Evolutionary conservation across 495 filamentous ascomycete genomes (phyloP), one percentile per base, ranked within the genome.

Genomic region (Xylaria flabelliformis): DNA sequence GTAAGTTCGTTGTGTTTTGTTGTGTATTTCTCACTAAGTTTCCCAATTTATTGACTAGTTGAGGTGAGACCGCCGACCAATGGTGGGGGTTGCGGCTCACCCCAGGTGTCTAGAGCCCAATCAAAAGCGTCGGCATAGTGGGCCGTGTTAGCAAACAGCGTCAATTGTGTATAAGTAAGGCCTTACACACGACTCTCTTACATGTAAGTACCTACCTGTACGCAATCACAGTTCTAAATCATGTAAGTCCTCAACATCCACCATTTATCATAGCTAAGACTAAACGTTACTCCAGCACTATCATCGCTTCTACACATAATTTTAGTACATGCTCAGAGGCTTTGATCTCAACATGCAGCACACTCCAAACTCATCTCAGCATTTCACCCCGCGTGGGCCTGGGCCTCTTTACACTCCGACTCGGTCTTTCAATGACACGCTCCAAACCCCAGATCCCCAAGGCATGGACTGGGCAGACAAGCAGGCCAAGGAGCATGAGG

Each of bases 401-500:
- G 74, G 72, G 46, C 72, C 74, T 17, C 69, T 76, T 39, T 71
- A 73, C 53, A 75, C 75, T 3, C 74, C 77, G 13, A 75, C 73
- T 32, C 74, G 74, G 48, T 77, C 81, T 55, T 74, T 77, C 65
- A 68, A 73, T 50, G 67, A 56, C 42, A 39, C 64, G 69, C 0
- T 55, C 34, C 70, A 73, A 77, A 75, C 74, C 7, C 69, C 72
- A 26, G 74, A 76, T 59, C 70, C 74, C 32, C 64, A 75, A 24
- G 71, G 72, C 71, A 17, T 74, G 74, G 74, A 70, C 32, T 74
- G 77, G 63, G 73, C 76, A 44, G 85, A 88, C 63, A 80, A 81
- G 64, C 83, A 84, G 17, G 83, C 87, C 9, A 86, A 85, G 75
- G 92, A 94, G 56, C 89, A 86, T 68, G 80, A 83, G 36, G 34